Base-by-base conservation (phyloP, 2,329 filamentous ascomycete genomes). In the Penicillium sp. region DNA sequence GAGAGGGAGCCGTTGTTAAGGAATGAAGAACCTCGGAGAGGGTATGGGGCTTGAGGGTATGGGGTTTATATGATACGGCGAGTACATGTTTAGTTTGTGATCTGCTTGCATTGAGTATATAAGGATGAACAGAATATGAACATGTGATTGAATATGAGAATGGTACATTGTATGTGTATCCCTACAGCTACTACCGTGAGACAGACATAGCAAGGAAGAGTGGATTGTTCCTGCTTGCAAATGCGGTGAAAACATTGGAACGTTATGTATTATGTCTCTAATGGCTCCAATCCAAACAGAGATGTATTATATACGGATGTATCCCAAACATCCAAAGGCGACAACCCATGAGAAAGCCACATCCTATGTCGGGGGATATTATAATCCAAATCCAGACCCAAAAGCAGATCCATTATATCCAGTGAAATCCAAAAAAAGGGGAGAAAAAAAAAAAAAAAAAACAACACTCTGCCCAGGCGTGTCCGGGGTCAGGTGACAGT, bases 1-100 rank as follows among this genome's bases (percentile, higher is more conserved):
- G 55, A 59, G 44, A 56, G 39, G 38, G 54, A 41, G 35, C 41
- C 35, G 4, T 53, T 29, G 55, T 35, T 58, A 36, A 21, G 50
- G 21, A 35, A 53, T 47, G 31, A 48, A 7, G 42, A 6, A 9
- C 9, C 23, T 1, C 42, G 27, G 17, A 48, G 55, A 38, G 38
- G 27, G 13, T 57, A 57, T 36, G 55, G 55, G 17, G 15, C 10
- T 29, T 53, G 29, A 36, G 12, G 5, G 23, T 27, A 2, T 23
- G 10, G 9, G 9, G 19, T 45, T 27, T 38, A 19, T 38, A 21
- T n/a, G 41, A 17, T 1, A 12, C 8, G n/a, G 9, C 5, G 6
- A 47, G 15, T 17, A n/a, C 21, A 12, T n/a, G 9, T 6, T 29
- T 47, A 36, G 1, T 8, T 17, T 36, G 12, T 35, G 12, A 6